Evolutionary conservation across 306 rosid species (phyloP).

Genomic region (Oemleria cerasiformis): DNA sequence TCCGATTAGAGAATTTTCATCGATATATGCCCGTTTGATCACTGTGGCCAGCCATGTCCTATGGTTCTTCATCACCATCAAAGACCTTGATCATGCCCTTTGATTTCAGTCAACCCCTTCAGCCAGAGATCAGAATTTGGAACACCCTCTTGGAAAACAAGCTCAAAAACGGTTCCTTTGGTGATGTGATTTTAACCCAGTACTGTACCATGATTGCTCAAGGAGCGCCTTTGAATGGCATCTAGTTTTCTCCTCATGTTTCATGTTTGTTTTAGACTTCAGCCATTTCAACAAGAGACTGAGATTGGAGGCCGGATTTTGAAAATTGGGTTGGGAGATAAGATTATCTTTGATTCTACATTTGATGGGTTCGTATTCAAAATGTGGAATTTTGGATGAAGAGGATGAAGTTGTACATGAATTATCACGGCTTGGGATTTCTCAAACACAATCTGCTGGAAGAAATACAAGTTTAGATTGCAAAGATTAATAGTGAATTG

Average conservation of each 20-base stretch:
- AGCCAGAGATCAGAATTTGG: slow-evolving; percentile 22
- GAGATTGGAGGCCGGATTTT: slow-evolving; percentile 22
- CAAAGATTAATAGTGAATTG: slow-evolving; percentile 27
- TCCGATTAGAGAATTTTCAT: slow-evolving; percentile 9
- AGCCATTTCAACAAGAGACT: slow-evolving; percentile 11
- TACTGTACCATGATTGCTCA: slow-evolving; percentile 24
- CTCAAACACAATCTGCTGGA: slow-evolving; percentile 20
- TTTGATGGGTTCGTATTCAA: slow-evolving; percentile 23
- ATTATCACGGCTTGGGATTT: slow-evolving; percentile 28
- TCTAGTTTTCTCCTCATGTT: slow-evolving; percentile 31
- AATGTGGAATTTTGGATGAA: slow-evolving; percentile 16
- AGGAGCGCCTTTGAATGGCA: slow-evolving; percentile 18
- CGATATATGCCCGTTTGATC: slow-evolving; percentile 26
- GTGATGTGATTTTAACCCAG: slow-evolving; percentile 8
- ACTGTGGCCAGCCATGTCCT: slow-evolving; percentile 31
- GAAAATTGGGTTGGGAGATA: slow-evolving; percentile 28
- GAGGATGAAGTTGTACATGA: slow-evolving; percentile 18
- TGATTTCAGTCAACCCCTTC: slow-evolving; percentile 14
- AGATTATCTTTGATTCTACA: slow-evolving; percentile 24
- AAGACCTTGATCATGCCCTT: slow-evolving; percentile 7
- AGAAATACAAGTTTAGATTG: slow-evolving; percentile 12
- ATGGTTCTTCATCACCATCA: slow-evolving; percentile 19
- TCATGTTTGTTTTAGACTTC: slow-evolving; percentile 21
- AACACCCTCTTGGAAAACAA: slow-evolving; percentile 20
- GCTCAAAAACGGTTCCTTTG: slow-evolving; percentile 13